These are phyloP conservation scores for Xylaria digitata DNA, from an alignment of 2,329 filamentous ascomycete species.

Conservation along the genomic window DNA sequence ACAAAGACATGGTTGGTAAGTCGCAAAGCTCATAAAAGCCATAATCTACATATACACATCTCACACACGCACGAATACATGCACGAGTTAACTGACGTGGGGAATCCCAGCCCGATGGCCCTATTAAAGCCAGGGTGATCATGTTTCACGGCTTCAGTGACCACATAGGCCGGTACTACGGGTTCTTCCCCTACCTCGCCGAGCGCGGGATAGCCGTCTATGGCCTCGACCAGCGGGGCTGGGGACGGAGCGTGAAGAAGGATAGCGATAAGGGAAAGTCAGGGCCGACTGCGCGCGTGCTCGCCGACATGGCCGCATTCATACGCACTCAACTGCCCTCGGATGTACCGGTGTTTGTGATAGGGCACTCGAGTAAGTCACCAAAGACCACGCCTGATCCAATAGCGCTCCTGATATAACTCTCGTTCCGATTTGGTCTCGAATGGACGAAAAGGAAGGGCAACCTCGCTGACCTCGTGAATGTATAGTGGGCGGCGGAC, in stretches of 20 bases:
- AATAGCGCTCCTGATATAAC: background rate
- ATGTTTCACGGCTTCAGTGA: conserved; percentile 93
- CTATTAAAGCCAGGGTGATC: conserved; percentile 76
- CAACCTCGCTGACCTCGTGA: background rate
- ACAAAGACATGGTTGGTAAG: conserved; percentile 70
- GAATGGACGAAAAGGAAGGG: background rate
- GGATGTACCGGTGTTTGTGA: conserved; percentile 77
- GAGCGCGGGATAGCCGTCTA: conserved; percentile 78
- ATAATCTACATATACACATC: background rate
- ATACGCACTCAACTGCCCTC: conserved; percentile 66
- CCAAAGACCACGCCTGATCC: background rate
- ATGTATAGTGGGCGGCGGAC: conserved; percentile 76
- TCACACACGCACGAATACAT: background rate
- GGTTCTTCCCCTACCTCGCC: conserved; percentile 78
- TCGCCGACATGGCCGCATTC: conserved; percentile 83
- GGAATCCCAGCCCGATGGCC: conserved; percentile 61
- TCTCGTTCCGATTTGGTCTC: background rate
- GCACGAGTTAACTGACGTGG: conserved; percentile 5
- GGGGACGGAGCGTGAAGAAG: conserved; percentile 78
- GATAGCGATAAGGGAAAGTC: conserved; percentile 75
- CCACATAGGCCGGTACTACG: conserved; percentile 80
- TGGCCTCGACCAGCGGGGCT: conserved; percentile 87
- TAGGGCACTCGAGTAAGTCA: conserved; percentile 77
- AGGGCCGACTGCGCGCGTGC: conserved; percentile 77
- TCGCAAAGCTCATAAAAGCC: conserved; percentile 30